phyloP scores from a whole-genome alignment of 345 rosid species.

The Gossypium australe region DNA sequence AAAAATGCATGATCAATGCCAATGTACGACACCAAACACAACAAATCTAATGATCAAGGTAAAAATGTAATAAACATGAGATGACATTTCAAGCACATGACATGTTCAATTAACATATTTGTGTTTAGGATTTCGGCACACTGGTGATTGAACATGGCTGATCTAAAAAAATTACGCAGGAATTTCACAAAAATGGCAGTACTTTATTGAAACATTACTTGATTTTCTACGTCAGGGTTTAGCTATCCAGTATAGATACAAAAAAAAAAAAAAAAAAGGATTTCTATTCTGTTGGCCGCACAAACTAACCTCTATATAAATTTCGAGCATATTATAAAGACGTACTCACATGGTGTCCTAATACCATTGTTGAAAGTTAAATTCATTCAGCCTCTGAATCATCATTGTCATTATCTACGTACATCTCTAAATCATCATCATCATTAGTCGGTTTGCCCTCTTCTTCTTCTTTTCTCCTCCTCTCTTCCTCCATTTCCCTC shows the following conservation, averaged over 20 bases:
- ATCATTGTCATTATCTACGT: constrained; percentile 21
- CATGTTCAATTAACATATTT: too few species aligned
- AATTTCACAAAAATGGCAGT: not conserved
- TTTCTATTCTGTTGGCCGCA: not conserved
- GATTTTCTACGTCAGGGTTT: not conserved
- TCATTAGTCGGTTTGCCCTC: constrained; percentile 15
- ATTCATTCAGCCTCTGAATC: constrained; percentile 43
- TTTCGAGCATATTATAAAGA: not conserved
- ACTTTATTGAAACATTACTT: not conserved
- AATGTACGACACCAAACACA: too few species aligned
- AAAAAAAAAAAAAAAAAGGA: not conserved
- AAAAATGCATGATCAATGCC: too few species aligned
- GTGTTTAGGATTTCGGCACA: too few species aligned
- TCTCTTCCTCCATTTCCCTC: constrained; percentile 60
- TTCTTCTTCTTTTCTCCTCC: constrained; percentile 33
- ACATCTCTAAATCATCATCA: constrained; percentile 27
- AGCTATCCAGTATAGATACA: not conserved
- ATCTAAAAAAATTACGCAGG: not conserved
- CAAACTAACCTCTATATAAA: not conserved
- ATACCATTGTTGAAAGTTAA: not conserved
- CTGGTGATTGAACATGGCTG: too few species aligned
- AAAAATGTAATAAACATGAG: too few species aligned
- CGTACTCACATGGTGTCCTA: not conserved
- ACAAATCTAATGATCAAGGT: too few species aligned
- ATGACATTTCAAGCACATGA: too few species aligned